phyloP scores from a whole-genome alignment of 179 eudicot species.

The Drosera spatulata region DNA sequence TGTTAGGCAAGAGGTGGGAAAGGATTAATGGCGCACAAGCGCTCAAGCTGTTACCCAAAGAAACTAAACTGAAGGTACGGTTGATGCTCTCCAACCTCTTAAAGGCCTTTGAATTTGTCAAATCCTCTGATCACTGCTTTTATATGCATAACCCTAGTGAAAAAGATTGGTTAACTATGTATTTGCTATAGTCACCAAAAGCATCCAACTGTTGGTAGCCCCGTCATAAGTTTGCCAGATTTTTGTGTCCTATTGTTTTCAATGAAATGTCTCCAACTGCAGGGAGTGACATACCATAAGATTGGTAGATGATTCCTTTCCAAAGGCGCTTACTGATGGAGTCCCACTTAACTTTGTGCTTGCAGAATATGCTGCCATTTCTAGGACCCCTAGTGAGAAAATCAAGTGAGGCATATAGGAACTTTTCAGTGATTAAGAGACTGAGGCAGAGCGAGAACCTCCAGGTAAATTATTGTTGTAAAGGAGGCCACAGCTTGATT shows the following conservation, averaged over 20 bases:
- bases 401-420: constrained; percentile 83
- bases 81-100: background rate
- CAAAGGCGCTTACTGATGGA: too few species aligned
- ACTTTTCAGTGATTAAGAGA: constrained; percentile 79
- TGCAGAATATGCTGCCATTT: constrained; percentile 84
- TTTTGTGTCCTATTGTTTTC: too few species aligned
- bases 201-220: too few species aligned
- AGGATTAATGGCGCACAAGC: constrained; percentile 97
- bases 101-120: background rate
- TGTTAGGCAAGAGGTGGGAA: constrained; percentile 90
- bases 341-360: constrained; percentile 2
- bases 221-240: too few species aligned
- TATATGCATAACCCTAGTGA: too few species aligned
- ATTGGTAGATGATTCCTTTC: too few species aligned
- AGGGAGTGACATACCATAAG: too few species aligned
- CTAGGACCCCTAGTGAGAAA: constrained; percentile 90
- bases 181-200: too few species aligned
- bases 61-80: constrained; percentile 84
- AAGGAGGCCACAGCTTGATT: too few species aligned
- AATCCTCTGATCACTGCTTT: background rate
- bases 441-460: constrained; percentile 91
- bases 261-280: too few species aligned
- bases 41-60: constrained; percentile 74
- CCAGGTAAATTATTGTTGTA: constrained; percentile 41
- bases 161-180: too few species aligned